A percentile compares a stretch with the other conserved stretches of the same genome.
Evolutionary conservation across 768 basidiomycete species (phyloP).

Genomic region (Suillus subalutaceus): DNA sequence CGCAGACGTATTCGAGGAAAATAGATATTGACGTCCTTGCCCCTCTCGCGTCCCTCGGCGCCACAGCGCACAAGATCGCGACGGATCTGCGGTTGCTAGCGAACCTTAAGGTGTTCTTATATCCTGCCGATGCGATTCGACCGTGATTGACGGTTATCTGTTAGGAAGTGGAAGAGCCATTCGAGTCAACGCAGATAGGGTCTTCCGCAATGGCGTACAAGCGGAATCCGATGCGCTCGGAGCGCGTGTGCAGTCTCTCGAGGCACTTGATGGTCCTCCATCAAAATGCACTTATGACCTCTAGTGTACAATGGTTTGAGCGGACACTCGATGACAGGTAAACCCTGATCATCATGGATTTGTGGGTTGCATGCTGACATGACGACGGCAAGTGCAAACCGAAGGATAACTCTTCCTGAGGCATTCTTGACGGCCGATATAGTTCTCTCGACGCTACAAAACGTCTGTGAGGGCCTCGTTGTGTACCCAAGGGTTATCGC

Average conservation of each 20-base stretch:
- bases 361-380: not conserved
- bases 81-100: slow-evolving; percentile 94
- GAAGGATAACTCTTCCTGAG: slow-evolving; percentile 94
- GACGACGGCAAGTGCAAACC: slow-evolving; percentile 74
- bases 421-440: slow-evolving; percentile 98
- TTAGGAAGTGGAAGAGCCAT: slow-evolving; percentile 97
- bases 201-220: slow-evolving; percentile 99
- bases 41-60: slow-evolving; percentile 87
- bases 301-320: slow-evolving; percentile 97
- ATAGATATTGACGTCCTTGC: slow-evolving; percentile 93
- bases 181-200: slow-evolving; percentile 98
- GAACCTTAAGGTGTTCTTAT: slow-evolving; percentile 72
- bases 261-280: slow-evolving; percentile 95
- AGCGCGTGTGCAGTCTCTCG: slow-evolving; percentile 95
- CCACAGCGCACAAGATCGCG: slow-evolving; percentile 97
- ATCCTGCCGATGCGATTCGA: not conserved
- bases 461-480: slow-evolving; percentile 98
- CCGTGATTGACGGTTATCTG: not conserved
- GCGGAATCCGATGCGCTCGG: slow-evolving; percentile 98
- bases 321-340: slow-evolving; percentile 95
- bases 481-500: slow-evolving; percentile 97
- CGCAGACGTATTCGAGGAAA: slow-evolving; percentile 98
- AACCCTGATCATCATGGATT: slow-evolving; percentile 11
- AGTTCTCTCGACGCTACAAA: slow-evolving; percentile 92
- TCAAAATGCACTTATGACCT: slow-evolving; percentile 95